Evolutionary conservation across 164 flowering plant genomes (phyloP).

Genomic region (Magnolia changhungtana): DNA sequence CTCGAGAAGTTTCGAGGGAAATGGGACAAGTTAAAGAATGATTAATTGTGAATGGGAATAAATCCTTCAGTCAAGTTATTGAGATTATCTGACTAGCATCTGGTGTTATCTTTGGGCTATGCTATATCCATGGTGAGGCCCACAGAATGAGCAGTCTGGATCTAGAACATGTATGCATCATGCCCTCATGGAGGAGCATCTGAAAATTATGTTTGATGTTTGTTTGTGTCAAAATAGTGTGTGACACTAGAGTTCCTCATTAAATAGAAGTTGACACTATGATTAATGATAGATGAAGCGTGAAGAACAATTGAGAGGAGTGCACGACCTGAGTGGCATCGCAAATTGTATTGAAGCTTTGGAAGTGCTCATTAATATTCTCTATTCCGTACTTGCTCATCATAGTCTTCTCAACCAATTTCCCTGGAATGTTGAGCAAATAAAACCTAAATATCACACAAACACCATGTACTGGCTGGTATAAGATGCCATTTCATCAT

Average conservation of each 20-base stretch:
- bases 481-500: background rate
- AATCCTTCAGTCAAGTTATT: too few relatives aligned
- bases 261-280: background rate
- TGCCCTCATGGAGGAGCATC: background rate
- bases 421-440: constrained; percentile 46
- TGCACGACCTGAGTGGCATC: constrained; percentile 85
- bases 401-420: constrained; percentile 71
- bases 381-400: constrained; percentile 86
- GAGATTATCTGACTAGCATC: too few relatives aligned
- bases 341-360: constrained; percentile 90
- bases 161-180: too few relatives aligned
- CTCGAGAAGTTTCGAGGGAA: too few relatives aligned
- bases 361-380: constrained; percentile 71
- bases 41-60: too few relatives aligned
- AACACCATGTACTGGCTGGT: constrained; percentile 1
- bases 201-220: background rate
- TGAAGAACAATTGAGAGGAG: constrained; percentile 1
- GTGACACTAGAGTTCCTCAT: background rate
- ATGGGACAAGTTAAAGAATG: too few relatives aligned
- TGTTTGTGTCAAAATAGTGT: background rate
- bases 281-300: background rate
- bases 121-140: too few relatives aligned
- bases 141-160: too few relatives aligned
- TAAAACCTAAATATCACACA: constrained; percentile 8
- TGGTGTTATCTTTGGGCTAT: too few relatives aligned